Evolutionary conservation across 2,329 filamentous ascomycete species (phyloP).

Genomic region (Trichocomaceae sp.): DNA sequence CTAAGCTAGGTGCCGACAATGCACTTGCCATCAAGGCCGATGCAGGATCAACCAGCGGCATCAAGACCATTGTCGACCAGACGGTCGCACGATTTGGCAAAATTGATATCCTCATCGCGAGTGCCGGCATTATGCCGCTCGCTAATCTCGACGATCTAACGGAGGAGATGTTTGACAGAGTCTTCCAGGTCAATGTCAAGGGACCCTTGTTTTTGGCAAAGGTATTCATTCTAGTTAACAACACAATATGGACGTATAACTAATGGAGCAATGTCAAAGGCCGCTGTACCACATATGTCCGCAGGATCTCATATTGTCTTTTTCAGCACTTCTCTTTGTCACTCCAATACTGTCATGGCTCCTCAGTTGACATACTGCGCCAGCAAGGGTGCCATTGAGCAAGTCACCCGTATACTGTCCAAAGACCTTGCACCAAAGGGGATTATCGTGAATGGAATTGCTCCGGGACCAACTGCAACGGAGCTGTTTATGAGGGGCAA

Average conservation of each 20-base stretch:
- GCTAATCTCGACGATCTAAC: conserved; percentile 45
- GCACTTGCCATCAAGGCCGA: conserved; percentile 53
- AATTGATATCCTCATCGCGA: conserved; percentile 55
- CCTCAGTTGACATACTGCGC: conserved; percentile 48
- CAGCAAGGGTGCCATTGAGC: conserved; percentile 56
- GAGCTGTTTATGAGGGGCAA: conserved; percentile 51
- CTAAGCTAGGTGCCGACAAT: conserved; percentile 39
- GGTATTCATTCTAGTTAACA: background rate
- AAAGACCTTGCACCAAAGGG: conserved; percentile 50
- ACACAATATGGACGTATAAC: background rate
- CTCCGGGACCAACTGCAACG: conserved; percentile 51
- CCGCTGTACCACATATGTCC: conserved; percentile 47
- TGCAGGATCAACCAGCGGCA: conserved; percentile 40
- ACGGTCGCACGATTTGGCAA: conserved; percentile 47
- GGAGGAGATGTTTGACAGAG: conserved; percentile 47
- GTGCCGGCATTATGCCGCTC: conserved; percentile 49
- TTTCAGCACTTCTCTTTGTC: conserved; percentile 41
- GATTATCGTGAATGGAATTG: conserved; percentile 48
- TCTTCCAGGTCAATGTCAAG: conserved; percentile 52
- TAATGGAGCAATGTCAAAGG: conserved; percentile 26
- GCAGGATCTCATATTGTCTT: conserved; percentile 47
- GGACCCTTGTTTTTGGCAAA: conserved; percentile 48
- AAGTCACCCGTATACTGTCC: conserved; percentile 49
- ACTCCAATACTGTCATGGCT: conserved; percentile 36
- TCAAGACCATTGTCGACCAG: conserved; percentile 45